Conservation (phyloP, 1,139 yeast genomes). For the Candida freyschussii region DNA sequence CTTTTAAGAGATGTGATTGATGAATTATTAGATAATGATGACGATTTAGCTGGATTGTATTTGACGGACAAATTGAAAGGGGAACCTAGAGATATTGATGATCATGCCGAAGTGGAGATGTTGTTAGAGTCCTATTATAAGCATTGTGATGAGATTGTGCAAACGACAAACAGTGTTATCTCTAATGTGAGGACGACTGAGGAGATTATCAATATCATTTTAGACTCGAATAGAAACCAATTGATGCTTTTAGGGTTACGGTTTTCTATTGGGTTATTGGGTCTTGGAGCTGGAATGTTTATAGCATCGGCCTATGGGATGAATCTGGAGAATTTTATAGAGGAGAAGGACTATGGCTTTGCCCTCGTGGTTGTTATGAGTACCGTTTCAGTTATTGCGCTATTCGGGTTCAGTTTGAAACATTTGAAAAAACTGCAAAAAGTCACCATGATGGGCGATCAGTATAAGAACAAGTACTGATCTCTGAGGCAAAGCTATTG, state of each 20-base stretch:
- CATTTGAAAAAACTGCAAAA: conserved; percentile 38
- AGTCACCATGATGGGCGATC: conserved; percentile 37
- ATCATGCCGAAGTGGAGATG: conserved; percentile 80
- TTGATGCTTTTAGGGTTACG: conserved; percentile 85
- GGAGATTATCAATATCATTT: conserved; percentile 89
- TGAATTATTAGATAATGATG: conserved; percentile 77
- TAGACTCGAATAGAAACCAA: conserved; percentile 93
- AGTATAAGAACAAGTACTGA: too few species aligned
- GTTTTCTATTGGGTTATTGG: conserved; percentile 80
- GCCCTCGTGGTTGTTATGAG: conserved; percentile 40
- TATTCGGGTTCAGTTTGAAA: conserved; percentile 36
- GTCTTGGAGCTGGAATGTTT: conserved; percentile 73
- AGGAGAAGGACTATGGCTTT: conserved; percentile 64
- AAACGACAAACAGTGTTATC: conserved; percentile 79
- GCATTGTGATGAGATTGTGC: conserved; percentile 96
- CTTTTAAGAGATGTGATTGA: conserved; percentile 69
- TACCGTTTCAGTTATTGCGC: conserved; percentile 27
- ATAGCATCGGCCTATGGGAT: conserved; percentile 90
- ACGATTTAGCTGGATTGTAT: conserved; percentile 83
- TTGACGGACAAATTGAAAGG: conserved; percentile 43
- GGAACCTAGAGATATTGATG: conserved; percentile 30
- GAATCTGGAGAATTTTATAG: conserved; percentile 88
- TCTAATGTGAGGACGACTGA: conserved; percentile 89
- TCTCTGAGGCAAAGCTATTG: too few species aligned
- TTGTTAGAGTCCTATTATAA: conserved; percentile 88